These are phyloP conservation scores for Carex sylvatica DNA, from an alignment of 202 grass and related monocot species.

Conservation along the genomic window DNA sequence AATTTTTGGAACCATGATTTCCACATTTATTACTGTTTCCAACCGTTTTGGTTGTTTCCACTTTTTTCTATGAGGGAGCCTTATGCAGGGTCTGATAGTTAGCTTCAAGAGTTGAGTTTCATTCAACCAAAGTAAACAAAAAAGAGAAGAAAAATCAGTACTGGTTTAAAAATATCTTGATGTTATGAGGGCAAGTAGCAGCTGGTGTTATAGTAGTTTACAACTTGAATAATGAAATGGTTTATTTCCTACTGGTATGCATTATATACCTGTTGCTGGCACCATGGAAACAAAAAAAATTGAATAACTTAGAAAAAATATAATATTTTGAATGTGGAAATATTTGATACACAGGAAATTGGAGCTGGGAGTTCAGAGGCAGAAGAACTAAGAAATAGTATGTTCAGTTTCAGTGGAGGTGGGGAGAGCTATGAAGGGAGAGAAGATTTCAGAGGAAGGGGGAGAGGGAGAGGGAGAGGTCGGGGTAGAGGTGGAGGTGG, in stretches of 20 bases:
- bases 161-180: background rate
- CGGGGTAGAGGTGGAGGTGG: slow-evolving; percentile 36
- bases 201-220: background rate
- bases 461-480: slow-evolving; percentile 37
- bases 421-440: slow-evolving; percentile 49
- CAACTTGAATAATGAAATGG: background rate
- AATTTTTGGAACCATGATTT: background rate
- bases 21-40: background rate
- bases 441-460: slow-evolving; percentile 47
- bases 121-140: background rate
- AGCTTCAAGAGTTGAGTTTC: background rate
- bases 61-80: background rate
- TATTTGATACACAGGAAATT: slow-evolving; percentile 28
- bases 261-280: background rate
- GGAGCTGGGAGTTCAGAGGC: slow-evolving; percentile 48
- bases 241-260: background rate
- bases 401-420: slow-evolving; percentile 71
- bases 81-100: background rate
- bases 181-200: background rate
- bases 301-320: background rate
- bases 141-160: background rate
- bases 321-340: slow-evolving; percentile 16
- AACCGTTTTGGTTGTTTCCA: background rate
- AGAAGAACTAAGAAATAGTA: slow-evolving; percentile 63
- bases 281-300: background rate